Percentiles rank a stretch among this genome's conserved stretches.
Evolutionary conservation across 768 basidiomycete species (phyloP).

Genomic region (Kwoniella dejecticola): DNA sequence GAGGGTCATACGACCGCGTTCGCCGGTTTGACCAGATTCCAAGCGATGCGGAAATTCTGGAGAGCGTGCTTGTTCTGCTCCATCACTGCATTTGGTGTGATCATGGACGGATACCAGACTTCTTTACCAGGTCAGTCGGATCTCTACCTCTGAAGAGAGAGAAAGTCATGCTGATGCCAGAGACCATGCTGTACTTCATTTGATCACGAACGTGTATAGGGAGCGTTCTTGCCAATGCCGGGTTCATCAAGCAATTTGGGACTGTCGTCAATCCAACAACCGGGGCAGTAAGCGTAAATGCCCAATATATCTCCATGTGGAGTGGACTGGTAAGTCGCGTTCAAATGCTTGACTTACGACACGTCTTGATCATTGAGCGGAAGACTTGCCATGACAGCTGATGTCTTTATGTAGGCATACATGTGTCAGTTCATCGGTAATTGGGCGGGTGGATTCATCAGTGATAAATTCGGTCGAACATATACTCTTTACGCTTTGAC

Average conservation of each 20-base stretch:
- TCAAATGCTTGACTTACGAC: too few species aligned
- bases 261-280: slow-evolving; percentile 3
- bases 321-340: slow-evolving; percentile 16
- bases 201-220: slow-evolving; percentile 2
- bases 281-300: slow-evolving; percentile 7
- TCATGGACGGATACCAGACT: slow-evolving; percentile 18
- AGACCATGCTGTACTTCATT: too few species aligned
- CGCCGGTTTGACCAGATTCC: slow-evolving; percentile 10
- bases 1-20: slow-evolving; percentile 13
- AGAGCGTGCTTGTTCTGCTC: slow-evolving; percentile 11
- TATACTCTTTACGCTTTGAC: slow-evolving; percentile 33
- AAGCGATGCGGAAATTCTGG: slow-evolving; percentile 17
- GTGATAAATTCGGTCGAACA: slow-evolving; percentile 28
- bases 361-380: too few species aligned
- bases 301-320: slow-evolving; percentile 32
- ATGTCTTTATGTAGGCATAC: background rate
- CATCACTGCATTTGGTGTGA: slow-evolving; percentile 14
- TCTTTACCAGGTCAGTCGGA: slow-evolving; percentile 12
- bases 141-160: too few species aligned
- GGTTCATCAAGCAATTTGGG: slow-evolving; percentile 26
- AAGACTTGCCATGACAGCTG: too few species aligned
- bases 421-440: slow-evolving; percentile 18
- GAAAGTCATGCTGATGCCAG: too few species aligned
- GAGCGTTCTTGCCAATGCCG: slow-evolving; percentile 14
- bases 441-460: slow-evolving; percentile 16